Conservation (phyloP, 495 filamentous ascomycete species). For the Tuber calosporum region DNA sequence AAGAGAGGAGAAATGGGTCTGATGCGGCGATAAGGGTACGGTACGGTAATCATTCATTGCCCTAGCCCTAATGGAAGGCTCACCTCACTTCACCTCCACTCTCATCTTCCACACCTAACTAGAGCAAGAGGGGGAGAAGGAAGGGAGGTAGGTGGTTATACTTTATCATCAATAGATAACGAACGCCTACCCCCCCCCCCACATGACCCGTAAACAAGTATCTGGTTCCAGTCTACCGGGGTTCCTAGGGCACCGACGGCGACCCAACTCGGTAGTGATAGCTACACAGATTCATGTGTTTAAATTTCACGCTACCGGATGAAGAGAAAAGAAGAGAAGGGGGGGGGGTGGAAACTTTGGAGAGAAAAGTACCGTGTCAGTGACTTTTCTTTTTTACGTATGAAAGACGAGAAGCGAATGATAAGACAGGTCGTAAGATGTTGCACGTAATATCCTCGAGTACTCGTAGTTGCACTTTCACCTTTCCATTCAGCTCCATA, state of each 20-base stretch:
- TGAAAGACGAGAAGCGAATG: not conserved
- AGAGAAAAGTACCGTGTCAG: not conserved
- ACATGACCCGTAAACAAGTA: not conserved
- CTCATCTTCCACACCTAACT: not conserved
- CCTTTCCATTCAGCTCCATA: not conserved
- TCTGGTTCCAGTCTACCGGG: not conserved
- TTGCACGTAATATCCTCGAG: too few species aligned
- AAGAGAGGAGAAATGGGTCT: not conserved
- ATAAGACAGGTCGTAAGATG: conserved; percentile 1
- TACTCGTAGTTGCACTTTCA: conserved; percentile 1
- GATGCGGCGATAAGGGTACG: not conserved
- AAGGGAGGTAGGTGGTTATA: not conserved
- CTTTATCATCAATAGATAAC: conserved; percentile 1
- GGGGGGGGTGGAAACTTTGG: not conserved
- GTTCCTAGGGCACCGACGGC: not conserved
- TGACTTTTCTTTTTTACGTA: not conserved
- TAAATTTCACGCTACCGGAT: not conserved
- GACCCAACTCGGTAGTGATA: not conserved
- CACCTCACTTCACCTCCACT: not conserved
- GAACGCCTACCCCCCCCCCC: not conserved
- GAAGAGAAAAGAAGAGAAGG: not conserved
- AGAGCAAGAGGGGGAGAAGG: not conserved
- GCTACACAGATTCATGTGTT: not conserved
- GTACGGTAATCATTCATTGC: not conserved
- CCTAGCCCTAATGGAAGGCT: not conserved